Conservation (phyloP, 1,284 basidiomycete genomes). For the Apiotrichum sp. region DNA sequence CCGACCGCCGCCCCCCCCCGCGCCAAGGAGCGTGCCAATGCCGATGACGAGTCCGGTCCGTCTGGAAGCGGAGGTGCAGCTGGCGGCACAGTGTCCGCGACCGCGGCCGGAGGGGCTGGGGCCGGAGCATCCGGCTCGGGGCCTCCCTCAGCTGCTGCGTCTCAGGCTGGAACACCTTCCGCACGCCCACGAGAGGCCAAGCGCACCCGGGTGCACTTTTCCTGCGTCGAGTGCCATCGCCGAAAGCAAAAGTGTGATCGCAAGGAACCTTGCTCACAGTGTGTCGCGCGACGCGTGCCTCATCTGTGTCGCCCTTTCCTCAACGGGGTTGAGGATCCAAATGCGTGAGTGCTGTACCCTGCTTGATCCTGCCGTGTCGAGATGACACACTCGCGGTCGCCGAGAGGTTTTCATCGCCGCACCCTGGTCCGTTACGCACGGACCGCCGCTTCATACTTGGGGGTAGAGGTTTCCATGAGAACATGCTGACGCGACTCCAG, state of each 20-base stretch:
- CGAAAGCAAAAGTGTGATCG: slow-evolving; percentile 46
- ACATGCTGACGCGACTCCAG: slow-evolving; percentile 12
- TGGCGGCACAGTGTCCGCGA: not conserved
- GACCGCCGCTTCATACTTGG: no score
- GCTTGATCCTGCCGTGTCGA: not conserved
- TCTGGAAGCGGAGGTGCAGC: not conserved
- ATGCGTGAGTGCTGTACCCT: slow-evolving; percentile 30
- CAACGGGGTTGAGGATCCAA: slow-evolving; percentile 48
- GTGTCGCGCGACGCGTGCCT: slow-evolving; percentile 46
- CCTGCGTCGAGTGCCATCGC: slow-evolving; percentile 47
- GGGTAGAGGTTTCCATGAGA: no score
- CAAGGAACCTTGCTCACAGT: slow-evolving; percentile 47
- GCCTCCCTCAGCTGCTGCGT: not conserved
- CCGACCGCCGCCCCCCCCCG: slow-evolving; percentile 6
- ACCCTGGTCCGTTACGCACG: no score
- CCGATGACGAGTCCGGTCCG: no score
- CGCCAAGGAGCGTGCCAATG: slow-evolving; percentile 2
- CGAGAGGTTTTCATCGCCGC: not conserved
- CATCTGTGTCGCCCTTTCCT: slow-evolving; percentile 49
- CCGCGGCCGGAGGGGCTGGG: slow-evolving; percentile 21
- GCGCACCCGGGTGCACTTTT: slow-evolving; percentile 46
- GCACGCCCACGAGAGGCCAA: slow-evolving; percentile 25
- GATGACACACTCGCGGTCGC: not conserved
- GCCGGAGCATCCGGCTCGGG: slow-evolving; percentile 23
- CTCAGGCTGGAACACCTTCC: slow-evolving; percentile 1